Evolutionary conservation across 108 stramenopile genomes (phyloP).

Genomic region (Epithemia pelagica): DNA sequence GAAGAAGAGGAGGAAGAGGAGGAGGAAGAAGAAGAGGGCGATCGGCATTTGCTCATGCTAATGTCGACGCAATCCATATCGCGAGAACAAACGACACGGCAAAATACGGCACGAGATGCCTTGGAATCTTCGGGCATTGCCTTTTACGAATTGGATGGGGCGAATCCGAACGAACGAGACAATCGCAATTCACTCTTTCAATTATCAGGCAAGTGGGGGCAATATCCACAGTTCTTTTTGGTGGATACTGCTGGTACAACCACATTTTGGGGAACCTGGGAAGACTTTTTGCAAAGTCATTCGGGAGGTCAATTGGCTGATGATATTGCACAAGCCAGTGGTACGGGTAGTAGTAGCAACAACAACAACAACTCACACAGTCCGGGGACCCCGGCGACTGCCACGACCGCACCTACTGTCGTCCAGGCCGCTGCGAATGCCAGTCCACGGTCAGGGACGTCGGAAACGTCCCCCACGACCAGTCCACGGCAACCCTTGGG

Average conservation of each 20-base stretch:
- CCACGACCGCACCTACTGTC: background rate
- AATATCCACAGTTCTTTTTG: conserved; percentile 81
- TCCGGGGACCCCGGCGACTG: background rate
- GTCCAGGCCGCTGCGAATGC: background rate
- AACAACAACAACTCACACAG: background rate
- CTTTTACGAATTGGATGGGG: conserved; percentile 48
- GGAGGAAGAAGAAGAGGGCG: background rate
- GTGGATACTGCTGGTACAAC: conserved; percentile 25
- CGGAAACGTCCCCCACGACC: background rate
- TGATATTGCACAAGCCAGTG: background rate
- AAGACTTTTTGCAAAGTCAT: conserved; percentile 21
- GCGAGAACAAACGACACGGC: conserved; percentile 2
- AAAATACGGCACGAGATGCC: background rate
- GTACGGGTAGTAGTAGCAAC: background rate
- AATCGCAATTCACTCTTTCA: conserved; percentile 49
- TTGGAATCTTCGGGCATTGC: conserved; percentile 12
- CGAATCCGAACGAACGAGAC: conserved; percentile 31
- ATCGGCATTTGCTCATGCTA: conserved; percentile 3
- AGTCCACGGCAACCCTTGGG: background rate
- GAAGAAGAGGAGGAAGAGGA: background rate
- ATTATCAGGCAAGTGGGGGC: conserved; percentile 48
- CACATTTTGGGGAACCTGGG: conserved; percentile 29
- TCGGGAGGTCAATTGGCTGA: conserved; percentile 15
- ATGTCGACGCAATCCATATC: conserved; percentile 2
- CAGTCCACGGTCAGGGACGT: background rate